These are phyloP conservation scores for Pelargonium citronellum DNA, from an alignment of 441 rosid species.

Conservation along the genomic window DNA sequence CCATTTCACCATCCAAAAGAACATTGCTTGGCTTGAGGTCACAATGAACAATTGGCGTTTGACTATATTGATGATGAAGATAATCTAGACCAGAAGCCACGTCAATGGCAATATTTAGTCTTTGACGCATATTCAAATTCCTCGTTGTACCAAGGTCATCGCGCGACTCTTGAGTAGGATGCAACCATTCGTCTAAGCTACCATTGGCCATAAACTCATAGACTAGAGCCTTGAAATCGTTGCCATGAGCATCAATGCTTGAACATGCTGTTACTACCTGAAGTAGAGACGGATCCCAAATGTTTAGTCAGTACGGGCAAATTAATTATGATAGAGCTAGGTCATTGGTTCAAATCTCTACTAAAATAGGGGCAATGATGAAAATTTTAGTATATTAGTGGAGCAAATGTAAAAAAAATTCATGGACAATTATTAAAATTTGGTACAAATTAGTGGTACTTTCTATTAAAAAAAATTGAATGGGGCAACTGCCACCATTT, in stretches of 20 bases:
- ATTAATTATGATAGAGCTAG: too few relatives aligned
- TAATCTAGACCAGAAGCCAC: neutral
- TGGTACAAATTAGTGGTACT: too few relatives aligned
- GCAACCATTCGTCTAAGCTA: constrained; percentile 14
- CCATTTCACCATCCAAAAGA: constrained; percentile 12
- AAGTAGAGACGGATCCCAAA: too few relatives aligned
- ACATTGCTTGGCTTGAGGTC: constrained; percentile 17
- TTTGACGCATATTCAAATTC: neutral
- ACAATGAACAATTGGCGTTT: neutral
- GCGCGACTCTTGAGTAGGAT: neutral
- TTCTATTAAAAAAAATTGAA: too few relatives aligned
- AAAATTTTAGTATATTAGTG: too few relatives aligned
- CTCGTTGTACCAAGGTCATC: neutral
- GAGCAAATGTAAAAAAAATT: too few relatives aligned
- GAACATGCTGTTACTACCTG: constrained; percentile 17
- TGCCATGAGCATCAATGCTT: constrained; percentile 3
- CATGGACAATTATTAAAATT: too few relatives aligned
- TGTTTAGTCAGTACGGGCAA: too few relatives aligned
- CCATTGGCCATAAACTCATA: constrained; percentile 20
- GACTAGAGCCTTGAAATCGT: constrained; percentile 18
- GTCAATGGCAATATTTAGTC: constrained; percentile 7
- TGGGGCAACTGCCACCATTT: too few relatives aligned
- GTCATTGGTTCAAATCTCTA: too few relatives aligned
- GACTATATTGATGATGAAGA: constrained; percentile 5
- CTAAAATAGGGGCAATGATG: too few relatives aligned